Conservation (phyloP, 345 rosid genomes). For the Hirschfeldia incana region DNA sequence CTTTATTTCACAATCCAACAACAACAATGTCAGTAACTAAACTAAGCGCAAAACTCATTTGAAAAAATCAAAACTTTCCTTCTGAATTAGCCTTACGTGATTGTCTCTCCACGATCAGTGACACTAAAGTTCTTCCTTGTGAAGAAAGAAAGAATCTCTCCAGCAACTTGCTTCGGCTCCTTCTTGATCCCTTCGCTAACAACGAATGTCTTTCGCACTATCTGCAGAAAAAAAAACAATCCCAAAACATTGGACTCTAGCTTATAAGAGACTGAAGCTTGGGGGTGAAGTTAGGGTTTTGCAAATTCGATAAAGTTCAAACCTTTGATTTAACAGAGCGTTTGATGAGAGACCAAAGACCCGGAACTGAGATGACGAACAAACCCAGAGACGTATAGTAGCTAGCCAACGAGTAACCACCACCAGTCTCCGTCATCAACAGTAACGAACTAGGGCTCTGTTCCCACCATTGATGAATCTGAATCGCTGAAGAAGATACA, state of each 20-base stretch:
- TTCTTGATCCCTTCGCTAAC: conserved; percentile 51
- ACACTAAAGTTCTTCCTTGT: conserved; percentile 77
- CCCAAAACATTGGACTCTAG: background rate
- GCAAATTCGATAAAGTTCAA: background rate
- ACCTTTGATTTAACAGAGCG: conserved; percentile 99
- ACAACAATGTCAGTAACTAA: conserved; percentile 15
- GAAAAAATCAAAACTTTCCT: background rate
- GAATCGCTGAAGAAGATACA: conserved; percentile 35
- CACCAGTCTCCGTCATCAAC: conserved; percentile 55
- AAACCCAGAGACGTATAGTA: conserved; percentile 91
- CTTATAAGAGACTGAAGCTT: background rate
- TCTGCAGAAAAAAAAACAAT: conserved; percentile 42
- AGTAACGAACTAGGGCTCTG: conserved; percentile 41
- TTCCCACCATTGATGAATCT: conserved; percentile 39
- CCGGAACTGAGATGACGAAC: conserved; percentile 90
- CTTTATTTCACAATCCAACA: conserved; percentile 34
- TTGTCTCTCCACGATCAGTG: conserved; percentile 82
- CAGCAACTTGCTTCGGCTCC: conserved; percentile 73
- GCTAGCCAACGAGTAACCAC: conserved; percentile 87
- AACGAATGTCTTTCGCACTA: conserved; percentile 77
- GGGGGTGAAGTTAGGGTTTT: background rate
- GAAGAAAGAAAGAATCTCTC: conserved; percentile 87
- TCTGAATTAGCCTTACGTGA: conserved; percentile 61
- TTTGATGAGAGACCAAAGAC: conserved; percentile 97
- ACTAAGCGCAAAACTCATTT: background rate